Conservation (phyloP, 1,284 basidiomycete species). For the Cryptococcus floricola region DNA sequence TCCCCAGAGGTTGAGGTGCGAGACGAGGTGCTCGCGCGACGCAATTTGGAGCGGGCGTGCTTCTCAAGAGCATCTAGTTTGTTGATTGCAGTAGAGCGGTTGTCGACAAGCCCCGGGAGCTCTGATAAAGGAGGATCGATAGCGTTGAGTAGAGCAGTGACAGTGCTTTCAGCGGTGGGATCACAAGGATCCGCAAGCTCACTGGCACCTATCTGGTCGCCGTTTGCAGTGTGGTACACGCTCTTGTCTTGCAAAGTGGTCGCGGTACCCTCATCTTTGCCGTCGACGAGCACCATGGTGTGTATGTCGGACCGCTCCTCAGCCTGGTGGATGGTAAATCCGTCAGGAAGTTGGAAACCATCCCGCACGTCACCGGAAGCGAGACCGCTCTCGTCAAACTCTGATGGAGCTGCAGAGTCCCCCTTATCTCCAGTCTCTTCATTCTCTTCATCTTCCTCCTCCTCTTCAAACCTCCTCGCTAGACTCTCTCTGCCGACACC, state of each 20-base stretch:
- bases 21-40: slow-evolving; percentile 38
- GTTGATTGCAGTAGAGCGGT: slow-evolving; percentile 56
- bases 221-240: slow-evolving; percentile 19
- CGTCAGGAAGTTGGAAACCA: slow-evolving; percentile 44
- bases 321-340: slow-evolving; percentile 43
- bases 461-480: not conserved
- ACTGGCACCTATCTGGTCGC: not conserved
- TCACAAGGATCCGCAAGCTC: slow-evolving; percentile 74
- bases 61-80: slow-evolving; percentile 62
- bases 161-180: slow-evolving; percentile 68
- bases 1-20: slow-evolving; percentile 31
- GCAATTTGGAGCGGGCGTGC: slow-evolving; percentile 48
- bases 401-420: not conserved
- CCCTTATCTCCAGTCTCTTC: slow-evolving; percentile 23
- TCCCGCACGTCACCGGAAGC: slow-evolving; percentile 10
- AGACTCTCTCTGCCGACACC: not conserved
- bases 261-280: slow-evolving; percentile 9
- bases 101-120: slow-evolving; percentile 64
- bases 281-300: slow-evolving; percentile 29
- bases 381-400: slow-evolving; percentile 11
- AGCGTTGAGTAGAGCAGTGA: slow-evolving; percentile 61
- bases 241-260: slow-evolving; percentile 13
- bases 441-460: slow-evolving; percentile 3
- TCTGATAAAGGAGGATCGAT: slow-evolving; percentile 57
- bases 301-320: slow-evolving; percentile 19